Percentiles rank a stretch among this genome's conserved stretches.
Evolutionary conservation across 495 filamentous ascomycete genomes (phyloP).

Genomic region (Penicillium diatomitis): DNA sequence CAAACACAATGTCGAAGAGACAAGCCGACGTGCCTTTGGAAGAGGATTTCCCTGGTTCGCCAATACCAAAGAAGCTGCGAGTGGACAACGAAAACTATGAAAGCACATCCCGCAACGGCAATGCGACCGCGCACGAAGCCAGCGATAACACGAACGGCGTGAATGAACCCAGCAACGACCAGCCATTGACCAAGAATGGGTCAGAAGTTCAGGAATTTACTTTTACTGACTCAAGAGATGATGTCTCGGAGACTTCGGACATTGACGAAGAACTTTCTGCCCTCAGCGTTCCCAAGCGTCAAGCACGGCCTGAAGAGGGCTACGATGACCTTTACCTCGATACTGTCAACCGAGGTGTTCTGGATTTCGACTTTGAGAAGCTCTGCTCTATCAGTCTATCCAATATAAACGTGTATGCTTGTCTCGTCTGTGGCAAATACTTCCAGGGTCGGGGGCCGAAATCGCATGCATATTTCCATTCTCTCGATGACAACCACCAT

Average conservation of each 20-base stretch:
- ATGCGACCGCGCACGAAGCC: slow-evolving; percentile 27
- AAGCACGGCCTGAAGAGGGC: slow-evolving; percentile 72
- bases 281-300: slow-evolving; percentile 44
- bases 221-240: slow-evolving; percentile 29
- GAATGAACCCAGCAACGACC: slow-evolving; percentile 28
- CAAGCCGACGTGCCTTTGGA: slow-evolving; percentile 71
- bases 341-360: slow-evolving; percentile 78
- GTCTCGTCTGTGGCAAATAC: slow-evolving; percentile 95
- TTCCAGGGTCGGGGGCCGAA: slow-evolving; percentile 91
- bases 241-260: slow-evolving; percentile 21
- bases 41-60: slow-evolving; percentile 52
- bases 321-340: slow-evolving; percentile 97
- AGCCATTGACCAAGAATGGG: slow-evolving; percentile 30
- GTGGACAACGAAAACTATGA: slow-evolving; percentile 43
- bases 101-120: slow-evolving; percentile 30
- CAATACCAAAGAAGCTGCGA: slow-evolving; percentile 67
- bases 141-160: slow-evolving; percentile 23
- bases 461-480: slow-evolving; percentile 95
- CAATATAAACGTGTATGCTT: slow-evolving; percentile 98
- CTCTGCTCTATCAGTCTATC: slow-evolving; percentile 90
- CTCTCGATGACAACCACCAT: slow-evolving; percentile 89
- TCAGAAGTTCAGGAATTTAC: slow-evolving; percentile 32
- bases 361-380: slow-evolving; percentile 98
- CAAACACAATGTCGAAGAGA: slow-evolving; percentile 60
- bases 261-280: slow-evolving; percentile 33